Evolutionary conservation across 1,284 basidiomycete species (phyloP), one percentile per base, ranked within the genome.

Genomic region (Salmacisia buchloeana): DNA sequence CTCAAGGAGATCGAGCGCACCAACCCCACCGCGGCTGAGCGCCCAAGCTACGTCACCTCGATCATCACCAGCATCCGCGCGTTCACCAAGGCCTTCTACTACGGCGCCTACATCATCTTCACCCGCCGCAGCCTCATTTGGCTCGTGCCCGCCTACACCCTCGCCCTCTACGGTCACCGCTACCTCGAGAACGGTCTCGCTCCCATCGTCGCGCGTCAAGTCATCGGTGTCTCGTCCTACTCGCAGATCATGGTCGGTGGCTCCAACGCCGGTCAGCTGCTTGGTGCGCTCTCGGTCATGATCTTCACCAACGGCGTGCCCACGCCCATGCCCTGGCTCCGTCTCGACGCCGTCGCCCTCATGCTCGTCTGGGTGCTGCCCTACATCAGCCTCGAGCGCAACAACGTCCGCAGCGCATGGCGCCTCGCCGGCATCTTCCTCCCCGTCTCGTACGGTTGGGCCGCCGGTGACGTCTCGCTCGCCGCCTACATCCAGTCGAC

Each of bases 401-500:
- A 33, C 49, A 54, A 18, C 27, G 49, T 54, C 27, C 18, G 18
- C 12, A 29, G 25, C 21, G 49, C 49, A 27, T 54, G 49, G 49
- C 49, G 49, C 21, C 49, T 54, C 62, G 76, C 73, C 46, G 69
- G 66, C 27, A 69, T 67, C 68, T 78, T 80, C 65, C 75, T 73
- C 12, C 76, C 80, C 54, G 70, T 81, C 59, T 78, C 76, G 6
- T 77, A 69, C 70, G 80, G 80, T 66, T 81, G 80, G 80, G 80
- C 80, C 57, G 79, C 80, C 41, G 80, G 80, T 45, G 80, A 81
- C 58, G 78, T 80, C 35, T 80, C 79, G 27, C 72, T 81, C 27
- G 80, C 80, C 45, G 80, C 80, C 13, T 81, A 80, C 74, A 80
- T 81, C 69, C 80, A 81, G 68, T 74, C 76, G 33, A 75, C 75